These are phyloP conservation scores for Pulveroboletus sp. DNA, from an alignment of 768 basidiomycete genomes.

Conservation along the genomic window DNA sequence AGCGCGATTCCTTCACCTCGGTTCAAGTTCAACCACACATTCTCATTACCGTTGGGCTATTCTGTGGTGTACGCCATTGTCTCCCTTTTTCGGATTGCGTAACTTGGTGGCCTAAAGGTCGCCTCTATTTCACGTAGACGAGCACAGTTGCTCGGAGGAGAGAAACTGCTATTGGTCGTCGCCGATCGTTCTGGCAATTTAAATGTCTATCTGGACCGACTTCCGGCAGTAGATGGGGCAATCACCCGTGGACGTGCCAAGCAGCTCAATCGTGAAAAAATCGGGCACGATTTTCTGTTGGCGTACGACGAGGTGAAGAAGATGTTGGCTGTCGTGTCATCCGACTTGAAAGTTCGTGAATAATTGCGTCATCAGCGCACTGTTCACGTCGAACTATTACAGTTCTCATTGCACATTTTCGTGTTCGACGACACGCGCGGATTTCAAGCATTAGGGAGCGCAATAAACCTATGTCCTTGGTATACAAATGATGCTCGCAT, in stretches of 20 bases:
- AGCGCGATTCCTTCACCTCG: conserved; percentile 21
- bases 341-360: conserved; percentile 36
- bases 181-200: conserved; percentile 34
- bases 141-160: conserved; percentile 40
- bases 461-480: conserved; percentile 42
- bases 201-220: conserved; percentile 37
- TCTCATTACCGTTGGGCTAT: conserved; percentile 18
- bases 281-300: conserved; percentile 42
- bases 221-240: no score
- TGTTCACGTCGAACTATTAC: no score
- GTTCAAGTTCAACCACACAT: conserved; percentile 14
- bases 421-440: conserved; percentile 43
- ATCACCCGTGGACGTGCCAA: conserved; percentile 30
- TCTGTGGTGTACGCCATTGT: conserved; percentile 15
- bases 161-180: conserved; percentile 41
- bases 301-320: conserved; percentile 52
- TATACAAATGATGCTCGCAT: conserved; percentile 33
- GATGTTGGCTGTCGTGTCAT: conserved; percentile 43
- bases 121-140: conserved; percentile 23
- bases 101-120: no score
- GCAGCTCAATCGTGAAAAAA: conserved; percentile 40
- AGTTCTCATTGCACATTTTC: conserved; percentile 44
- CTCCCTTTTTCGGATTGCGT: neutral
- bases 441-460: conserved; percentile 39
- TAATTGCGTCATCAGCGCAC: accelerated